phyloP scores from a whole-genome alignment of 495 filamentous ascomycete genomes.

The Xanthoparmelia taractica region DNA sequence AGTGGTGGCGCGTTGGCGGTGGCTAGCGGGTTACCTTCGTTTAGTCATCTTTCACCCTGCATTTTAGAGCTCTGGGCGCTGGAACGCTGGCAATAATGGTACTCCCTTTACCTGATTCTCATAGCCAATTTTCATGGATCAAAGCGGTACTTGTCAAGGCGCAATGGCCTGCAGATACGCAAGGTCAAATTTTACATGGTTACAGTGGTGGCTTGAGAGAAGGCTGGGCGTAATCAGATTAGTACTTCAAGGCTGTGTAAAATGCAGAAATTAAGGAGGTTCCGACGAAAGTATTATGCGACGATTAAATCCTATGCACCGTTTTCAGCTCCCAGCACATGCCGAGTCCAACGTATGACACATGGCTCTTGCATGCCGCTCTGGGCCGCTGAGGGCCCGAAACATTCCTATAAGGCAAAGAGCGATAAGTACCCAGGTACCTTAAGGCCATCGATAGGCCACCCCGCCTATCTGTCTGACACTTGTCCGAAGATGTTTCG shows the following conservation, averaged over 20 bases:
- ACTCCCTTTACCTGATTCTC: background rate
- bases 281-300: no score
- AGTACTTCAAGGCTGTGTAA: background rate
- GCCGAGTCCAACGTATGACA: background rate
- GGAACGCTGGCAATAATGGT: slow-evolving; percentile 2
- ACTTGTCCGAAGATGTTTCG: no score
- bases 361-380: background rate
- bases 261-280: background rate
- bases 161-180: background rate
- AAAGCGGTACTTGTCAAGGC: background rate
- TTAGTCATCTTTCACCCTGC: background rate
- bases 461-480: no score
- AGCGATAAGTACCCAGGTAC: background rate
- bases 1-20: slow-evolving; percentile 5
- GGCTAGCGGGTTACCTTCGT: background rate
- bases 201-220: background rate
- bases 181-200: background rate
- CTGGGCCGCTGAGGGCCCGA: background rate
- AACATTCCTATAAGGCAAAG: background rate
- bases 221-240: background rate
- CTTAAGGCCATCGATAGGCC: no score
- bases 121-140: background rate
- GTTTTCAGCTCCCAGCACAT: background rate
- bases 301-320: background rate
- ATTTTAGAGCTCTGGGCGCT: background rate